Evolutionary conservation across 768 basidiomycete genomes (phyloP), one percentile per base, ranked within the genome.

Genomic region (Saitozyma sp.): DNA sequence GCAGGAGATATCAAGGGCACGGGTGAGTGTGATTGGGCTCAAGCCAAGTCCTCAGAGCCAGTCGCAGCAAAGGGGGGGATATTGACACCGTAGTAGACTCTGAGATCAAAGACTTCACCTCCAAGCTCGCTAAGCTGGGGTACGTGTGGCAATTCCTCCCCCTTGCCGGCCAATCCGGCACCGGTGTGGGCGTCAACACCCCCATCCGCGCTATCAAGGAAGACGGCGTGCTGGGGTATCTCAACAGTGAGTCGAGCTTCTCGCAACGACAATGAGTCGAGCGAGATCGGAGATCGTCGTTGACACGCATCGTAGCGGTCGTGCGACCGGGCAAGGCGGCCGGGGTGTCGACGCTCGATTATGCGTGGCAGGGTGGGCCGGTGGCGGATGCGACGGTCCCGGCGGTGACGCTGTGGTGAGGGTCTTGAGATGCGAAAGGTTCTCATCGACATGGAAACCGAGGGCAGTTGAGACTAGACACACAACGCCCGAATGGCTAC

Each of bases 141-240:
- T 57, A 57, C 53, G 19, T 10, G 42, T 52, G 53, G 55, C 62
- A 50, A 19, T 66, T 62, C 56, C 9, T 57, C 17, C 52, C 43
- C 8, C 19, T 58, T 8, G 55, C 61, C 16, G 54, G 43, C 19
- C 13, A 40, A 9, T 40, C 41, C 8, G 37, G 50, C 46, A 9
- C 59, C 54, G 59, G 38, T 37, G 40, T 61, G 19, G 40, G 20
- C 17, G 19, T 53, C 13, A 54, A 55, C 29, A 19, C 8, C 16
- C 39, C 59, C 14, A 17, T 41, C 13, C 41, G 11, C 4, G 56
- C 37, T n/a, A 17, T 58, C 20, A 39, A 61, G 17, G 56, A 56
- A 9, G 50, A 43, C 11, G 56, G 56, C 29, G 37, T 52, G 8
- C 41, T 29, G 3, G n/a, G 40, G 13, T 59, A 64, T n/a, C 9